A percentile compares a stretch with the other conserved stretches of the same genome.
Evolutionary conservation across 2,329 filamentous ascomycete species (phyloP).

Genomic region (Neonectria magnoliae): DNA sequence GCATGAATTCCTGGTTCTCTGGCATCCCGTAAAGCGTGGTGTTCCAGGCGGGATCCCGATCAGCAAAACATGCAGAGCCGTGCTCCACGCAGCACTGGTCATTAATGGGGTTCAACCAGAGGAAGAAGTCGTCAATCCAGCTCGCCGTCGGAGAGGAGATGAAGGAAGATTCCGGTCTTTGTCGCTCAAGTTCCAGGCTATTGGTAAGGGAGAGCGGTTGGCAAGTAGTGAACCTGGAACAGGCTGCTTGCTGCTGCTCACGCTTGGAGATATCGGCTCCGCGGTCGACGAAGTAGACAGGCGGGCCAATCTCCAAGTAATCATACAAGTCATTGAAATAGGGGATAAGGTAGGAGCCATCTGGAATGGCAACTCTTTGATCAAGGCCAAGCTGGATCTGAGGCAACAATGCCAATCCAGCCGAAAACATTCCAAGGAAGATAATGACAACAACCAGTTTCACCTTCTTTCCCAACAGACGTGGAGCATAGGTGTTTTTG

Average conservation of each 20-base stretch:
- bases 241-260: constrained; percentile 83
- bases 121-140: constrained; percentile 97
- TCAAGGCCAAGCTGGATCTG: constrained; percentile 88
- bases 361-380: constrained; percentile 92
- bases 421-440: constrained; percentile 89
- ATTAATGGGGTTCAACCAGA: constrained; percentile 89
- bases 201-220: constrained; percentile 85
- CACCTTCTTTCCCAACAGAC: constrained; percentile 80
- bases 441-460: constrained; percentile 80
- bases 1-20: constrained; percentile 87
- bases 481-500: constrained; percentile 86
- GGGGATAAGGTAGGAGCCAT: constrained; percentile 91
- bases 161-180: constrained; percentile 86
- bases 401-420: constrained; percentile 84
- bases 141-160: constrained; percentile 89
- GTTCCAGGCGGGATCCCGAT: constrained; percentile 85
- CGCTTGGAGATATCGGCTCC: constrained; percentile 82
- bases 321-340: constrained; percentile 97
- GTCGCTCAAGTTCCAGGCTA: constrained; percentile 92
- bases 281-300: constrained; percentile 94
- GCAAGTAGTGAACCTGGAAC: constrained; percentile 91
- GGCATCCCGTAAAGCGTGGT: constrained; percentile 92
- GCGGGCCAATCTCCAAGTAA: constrained; percentile 91
- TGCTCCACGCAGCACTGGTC: constrained; percentile 78
- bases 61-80: constrained; percentile 79